phyloP scores from a whole-genome alignment of 2,329 filamentous ascomycete genomes.

The Fusarium xyrophilum region DNA sequence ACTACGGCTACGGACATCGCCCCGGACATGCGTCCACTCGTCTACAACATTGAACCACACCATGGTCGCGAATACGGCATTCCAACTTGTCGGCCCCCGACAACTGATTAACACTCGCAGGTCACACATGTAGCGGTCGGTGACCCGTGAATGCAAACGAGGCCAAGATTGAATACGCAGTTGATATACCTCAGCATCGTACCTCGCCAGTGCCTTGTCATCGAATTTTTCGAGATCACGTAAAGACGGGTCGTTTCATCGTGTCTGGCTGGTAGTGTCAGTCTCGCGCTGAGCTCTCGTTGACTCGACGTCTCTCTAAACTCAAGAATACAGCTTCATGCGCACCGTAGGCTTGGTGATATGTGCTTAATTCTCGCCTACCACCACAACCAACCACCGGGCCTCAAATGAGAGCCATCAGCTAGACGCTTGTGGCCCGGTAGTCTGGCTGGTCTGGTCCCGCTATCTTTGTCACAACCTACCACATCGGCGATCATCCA shows the following conservation, averaged over 20 bases:
- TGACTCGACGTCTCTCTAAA: slow-evolving; percentile 13
- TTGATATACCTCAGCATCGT: not conserved
- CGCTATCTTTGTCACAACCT: not conserved
- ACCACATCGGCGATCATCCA: slow-evolving; percentile 20
- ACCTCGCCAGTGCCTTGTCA: slow-evolving; percentile 1
- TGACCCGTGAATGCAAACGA: slow-evolving; percentile 9
- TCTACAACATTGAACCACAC: slow-evolving; percentile 29
- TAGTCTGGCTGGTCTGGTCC: not conserved
- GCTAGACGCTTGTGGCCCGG: slow-evolving; percentile 8
- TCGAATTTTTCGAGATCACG: not conserved
- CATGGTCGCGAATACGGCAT: slow-evolving; percentile 24
- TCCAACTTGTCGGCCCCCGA: slow-evolving; percentile 18
- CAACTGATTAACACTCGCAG: slow-evolving; percentile 8
- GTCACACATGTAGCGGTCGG: slow-evolving; percentile 11
- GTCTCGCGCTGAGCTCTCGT: slow-evolving; percentile 3
- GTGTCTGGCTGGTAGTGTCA: slow-evolving; percentile 13
- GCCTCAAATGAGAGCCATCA: slow-evolving; percentile 6
- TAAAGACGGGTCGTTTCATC: slow-evolving; percentile 24
- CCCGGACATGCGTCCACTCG: slow-evolving; percentile 30
- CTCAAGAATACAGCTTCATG: slow-evolving; percentile 20
- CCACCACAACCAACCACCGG: slow-evolving; percentile 19
- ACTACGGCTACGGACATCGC: slow-evolving; percentile 23
- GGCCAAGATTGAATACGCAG: not conserved
- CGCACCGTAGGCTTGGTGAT: slow-evolving; percentile 12
- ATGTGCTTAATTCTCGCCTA: slow-evolving; percentile 24